Base-by-base conservation (phyloP, 1,284 basidiomycete species). In the Cryptococcus sp. region DNA sequence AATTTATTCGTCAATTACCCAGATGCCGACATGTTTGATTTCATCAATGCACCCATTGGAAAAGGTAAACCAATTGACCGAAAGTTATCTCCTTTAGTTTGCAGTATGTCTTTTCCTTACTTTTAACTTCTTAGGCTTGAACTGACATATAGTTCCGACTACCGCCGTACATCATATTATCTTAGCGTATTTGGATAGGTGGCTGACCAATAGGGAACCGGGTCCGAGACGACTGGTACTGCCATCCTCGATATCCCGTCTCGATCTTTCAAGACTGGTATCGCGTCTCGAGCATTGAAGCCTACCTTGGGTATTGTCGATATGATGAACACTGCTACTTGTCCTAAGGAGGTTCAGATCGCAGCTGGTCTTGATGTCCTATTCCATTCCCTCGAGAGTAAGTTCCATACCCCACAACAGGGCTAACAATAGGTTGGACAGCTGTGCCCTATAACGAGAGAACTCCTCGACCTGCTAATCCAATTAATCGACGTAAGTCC, bases 221-320 rank as follows among this genome's bases (percentile, higher is more conserved):
- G 92, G 13, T 91, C 89, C 2, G 91, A 98, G 75, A 98, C 94
- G 1, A 98, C 93, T 2, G 94, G 94, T n/a, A 90, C 94, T 1
- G 91, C 94, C 14, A 97, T 98, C 62, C 83, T 96, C 46, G 94
- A 97, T 72, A 77, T 77, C 50, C 75, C 90, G 0, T 91, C 90
- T 0, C 83, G 82, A 64, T 83, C 85, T 14, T 94, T 96, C 81
- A 98, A 98, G 79, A 97, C 93, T 11, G 93, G 94, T 46, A 98
- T 98, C 60, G 88, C 93, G 2, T 91, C 82, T 63, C 84, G 93
- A 42, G 88, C 92, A 1, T 78, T 98, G 72, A 91, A 94, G 60
- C 93, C 93, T 0, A 81, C 85, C 5, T 78, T 98, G 21, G 93
- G 94, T 31, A 87, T 93, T 64, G 81, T 87, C 66, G 90, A 93